Evolutionary conservation across 75 land plant species (phyloP), one percentile per base, ranked within the genome.

Genomic region (Cupressus sempervirens): DNA sequence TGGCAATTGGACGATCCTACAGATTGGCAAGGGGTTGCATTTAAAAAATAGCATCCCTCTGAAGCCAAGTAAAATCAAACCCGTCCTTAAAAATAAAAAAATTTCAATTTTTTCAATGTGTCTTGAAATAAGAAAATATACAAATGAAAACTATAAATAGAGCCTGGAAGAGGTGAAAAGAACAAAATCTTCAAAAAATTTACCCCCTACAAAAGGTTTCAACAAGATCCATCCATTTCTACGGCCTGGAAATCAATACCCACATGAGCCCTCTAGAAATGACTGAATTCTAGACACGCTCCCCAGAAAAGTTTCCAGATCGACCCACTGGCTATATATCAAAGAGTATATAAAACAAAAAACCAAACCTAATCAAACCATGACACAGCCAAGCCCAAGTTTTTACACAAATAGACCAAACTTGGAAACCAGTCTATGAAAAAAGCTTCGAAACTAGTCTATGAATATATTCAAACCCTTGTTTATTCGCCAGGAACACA

Each of bases 21-120:
- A 45, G 50, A 26, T 38, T 41, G 81, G 48, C 45, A 9, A n/a
- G 48, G 50, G 81, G 48, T n/a, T 45, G 81, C n/a, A 12, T 50
- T 10, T 45, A 9, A 79, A 79, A 79, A 79, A 79, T 40, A 48
- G 50, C 81, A 79, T n/a, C 81, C 81, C 81, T 79, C 30, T 23
- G 30, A 10, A 79, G 26, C 81, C 46, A 43, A 48, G 3, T 2
- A 45, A 41, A 43, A 29, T 12, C 23, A 23, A 12, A 11, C 14
- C 0, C n/a, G 29, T 72, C 15, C 74, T 72, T 12, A 4, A 41
- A 43, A 45, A 26, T 2, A 1, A 0, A 43, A 4, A 79, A 45
- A 43, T 4, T 26, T 45, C 4, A 23, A n/a, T n/a, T 41, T 45
- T 45, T 43, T 3, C 36, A 1, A 35, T 7, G 36, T 16, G 6